Base-by-base conservation (phyloP, 495 filamentous ascomycete species). In the Penicillium pulvis region DNA sequence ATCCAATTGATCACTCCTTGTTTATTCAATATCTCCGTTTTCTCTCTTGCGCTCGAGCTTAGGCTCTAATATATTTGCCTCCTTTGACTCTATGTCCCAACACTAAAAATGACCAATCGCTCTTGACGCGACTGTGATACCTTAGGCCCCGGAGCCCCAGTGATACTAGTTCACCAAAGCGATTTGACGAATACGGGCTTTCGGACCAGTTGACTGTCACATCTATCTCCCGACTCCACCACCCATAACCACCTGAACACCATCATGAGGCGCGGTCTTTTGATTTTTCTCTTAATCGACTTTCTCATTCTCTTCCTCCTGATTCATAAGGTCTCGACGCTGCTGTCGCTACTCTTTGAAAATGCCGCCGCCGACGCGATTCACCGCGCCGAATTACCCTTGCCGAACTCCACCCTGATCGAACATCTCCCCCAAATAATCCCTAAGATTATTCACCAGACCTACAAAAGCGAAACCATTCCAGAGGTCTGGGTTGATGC, bases 381-480 rank as follows among this genome's bases (percentile, higher is more conserved):
- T 50, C 82, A 81, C 65, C 75, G 76, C 16, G 73, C 84, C 9
- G 86, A 89, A 52, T 79, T 89, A 44, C 86, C 84, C 1, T 81
- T 84, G n/a, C 87, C 85, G 0, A 84, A 84, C 58, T 86, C 84
- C 1, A 81, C 80, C 24, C 55, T 85, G 70, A 80, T 86, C 51
- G 81, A 83, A 60, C 71, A 75, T 47, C 79, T 82, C 33, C 82
- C 83, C 9, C 84, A 87, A 60, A 72, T 90, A 51, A 92, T 95
- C 52, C 91, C 91, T 35, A 93, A 92, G 77, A 93, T 95, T 58
- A 90, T 96, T 54, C 91, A 96, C 69, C 91, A 96, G 69, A 92
- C 92, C 26, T 96, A 90, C 70, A 83, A 85, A 58, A 91, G 92
- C 69, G 82, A 88, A 48, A 83, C 81, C 10, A 88, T 96, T 51